phyloP scores from a whole-genome alignment of 2,329 filamentous ascomycete species.

The Tolypocladium inflatum region DNA sequence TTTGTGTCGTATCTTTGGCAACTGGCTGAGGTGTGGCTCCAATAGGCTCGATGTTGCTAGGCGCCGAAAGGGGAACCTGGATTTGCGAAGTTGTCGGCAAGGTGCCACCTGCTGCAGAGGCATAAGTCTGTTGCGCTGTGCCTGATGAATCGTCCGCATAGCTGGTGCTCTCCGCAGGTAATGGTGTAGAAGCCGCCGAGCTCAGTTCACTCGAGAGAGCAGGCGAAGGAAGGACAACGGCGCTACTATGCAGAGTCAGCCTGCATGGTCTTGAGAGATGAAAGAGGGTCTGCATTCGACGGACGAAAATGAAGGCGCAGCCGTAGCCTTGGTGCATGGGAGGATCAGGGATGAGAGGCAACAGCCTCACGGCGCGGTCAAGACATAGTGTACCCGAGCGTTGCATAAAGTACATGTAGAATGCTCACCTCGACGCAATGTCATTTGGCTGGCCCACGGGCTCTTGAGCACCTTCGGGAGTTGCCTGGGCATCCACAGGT shows the following conservation, averaged over 20 bases:
- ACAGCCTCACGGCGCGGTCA: neutral
- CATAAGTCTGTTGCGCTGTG: neutral
- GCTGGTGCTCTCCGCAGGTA: neutral
- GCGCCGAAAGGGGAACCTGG: neutral
- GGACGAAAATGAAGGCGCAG: neutral
- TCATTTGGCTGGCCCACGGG: neutral
- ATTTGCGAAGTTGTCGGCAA: neutral
- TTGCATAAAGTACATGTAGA: neutral
- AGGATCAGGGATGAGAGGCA: neutral
- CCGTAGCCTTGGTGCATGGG: neutral
- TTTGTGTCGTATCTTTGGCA: neutral
- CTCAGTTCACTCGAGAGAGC: conserved; percentile 53
- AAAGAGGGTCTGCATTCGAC: neutral
- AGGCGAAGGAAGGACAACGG: conserved; percentile 47
- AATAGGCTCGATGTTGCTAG: neutral
- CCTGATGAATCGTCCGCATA: neutral
- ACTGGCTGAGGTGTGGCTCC: neutral
- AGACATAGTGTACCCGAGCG: neutral
- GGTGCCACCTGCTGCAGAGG: neutral
- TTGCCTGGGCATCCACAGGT: neutral
- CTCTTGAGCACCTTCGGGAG: neutral
- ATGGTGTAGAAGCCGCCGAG: conserved; percentile 17
- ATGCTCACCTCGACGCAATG: neutral
- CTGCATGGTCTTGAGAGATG: neutral
- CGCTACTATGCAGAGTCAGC: conserved; percentile 3